phyloP scores from a whole-genome alignment of 768 basidiomycete genomes.

The Pisolithus sp. region DNA sequence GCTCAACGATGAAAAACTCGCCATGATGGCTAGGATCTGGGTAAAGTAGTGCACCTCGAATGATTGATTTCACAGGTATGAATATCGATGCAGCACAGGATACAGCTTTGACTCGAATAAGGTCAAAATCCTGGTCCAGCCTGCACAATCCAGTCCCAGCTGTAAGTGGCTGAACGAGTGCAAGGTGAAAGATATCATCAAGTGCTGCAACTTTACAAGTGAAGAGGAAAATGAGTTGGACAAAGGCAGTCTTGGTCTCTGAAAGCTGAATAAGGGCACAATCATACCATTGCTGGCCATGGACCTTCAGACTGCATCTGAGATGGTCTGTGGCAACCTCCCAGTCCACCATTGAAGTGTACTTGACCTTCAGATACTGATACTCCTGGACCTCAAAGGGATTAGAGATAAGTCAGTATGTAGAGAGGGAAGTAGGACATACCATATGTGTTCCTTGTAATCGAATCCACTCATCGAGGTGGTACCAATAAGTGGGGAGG shows the following conservation, averaged over 20 bases:
- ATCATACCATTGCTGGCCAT: slow-evolving; percentile 18
- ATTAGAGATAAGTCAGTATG: too few relatives aligned
- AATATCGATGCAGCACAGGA: slow-evolving; percentile 9
- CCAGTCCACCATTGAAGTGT: slow-evolving; percentile 26
- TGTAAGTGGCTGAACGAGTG: slow-evolving; percentile 16
- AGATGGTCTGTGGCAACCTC: slow-evolving; percentile 21
- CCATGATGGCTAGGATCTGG: too few relatives aligned
- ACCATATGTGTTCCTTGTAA: too few relatives aligned
- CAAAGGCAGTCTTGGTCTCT: slow-evolving; percentile 5
- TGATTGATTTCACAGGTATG: slow-evolving; percentile 23
- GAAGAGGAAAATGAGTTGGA: slow-evolving; percentile 17
- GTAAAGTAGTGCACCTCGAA: slow-evolving; percentile 20
- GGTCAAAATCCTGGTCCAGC: too few relatives aligned
- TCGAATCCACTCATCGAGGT: too few relatives aligned
- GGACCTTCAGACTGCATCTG: slow-evolving; percentile 25
- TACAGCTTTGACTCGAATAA: too few relatives aligned
- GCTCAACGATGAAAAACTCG: too few relatives aligned
- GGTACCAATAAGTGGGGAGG: too few relatives aligned
- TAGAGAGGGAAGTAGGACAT: too few relatives aligned
- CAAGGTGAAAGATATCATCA: not conserved
- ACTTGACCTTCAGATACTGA: slow-evolving; percentile 19
- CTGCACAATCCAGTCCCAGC: not conserved
- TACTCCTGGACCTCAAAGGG: too few relatives aligned
- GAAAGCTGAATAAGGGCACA: slow-evolving; percentile 18
- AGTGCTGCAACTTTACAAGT: slow-evolving; percentile 8